Conservation (phyloP, 176 grass and related monocot genomes). For the Bolboschoenus planiculmis region DNA sequence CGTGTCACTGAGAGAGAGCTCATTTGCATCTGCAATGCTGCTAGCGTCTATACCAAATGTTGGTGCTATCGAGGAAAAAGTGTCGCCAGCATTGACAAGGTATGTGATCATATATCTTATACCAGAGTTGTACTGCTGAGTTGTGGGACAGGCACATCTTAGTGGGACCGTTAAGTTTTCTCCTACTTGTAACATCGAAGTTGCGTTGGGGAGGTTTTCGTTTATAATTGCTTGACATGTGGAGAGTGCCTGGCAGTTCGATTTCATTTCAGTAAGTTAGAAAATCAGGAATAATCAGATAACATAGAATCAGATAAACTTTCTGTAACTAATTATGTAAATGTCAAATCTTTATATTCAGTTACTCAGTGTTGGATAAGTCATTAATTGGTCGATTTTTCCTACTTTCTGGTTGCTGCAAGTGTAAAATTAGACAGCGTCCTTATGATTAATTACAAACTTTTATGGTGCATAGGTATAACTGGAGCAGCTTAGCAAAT, state of each 20-base stretch:
- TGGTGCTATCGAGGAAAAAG: background rate
- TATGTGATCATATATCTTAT: conserved; percentile 50
- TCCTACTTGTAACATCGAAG: background rate
- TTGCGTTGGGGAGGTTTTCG: conserved; percentile 24
- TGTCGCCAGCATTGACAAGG: conserved; percentile 35
- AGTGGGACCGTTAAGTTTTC: conserved; percentile 33
- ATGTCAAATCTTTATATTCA: background rate
- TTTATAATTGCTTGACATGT: conserved; percentile 55
- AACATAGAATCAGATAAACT: background rate
- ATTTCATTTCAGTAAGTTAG: background rate
- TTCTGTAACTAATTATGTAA: background rate
- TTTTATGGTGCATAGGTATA: background rate
- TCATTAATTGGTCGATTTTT: background rate
- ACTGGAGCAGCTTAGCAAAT: background rate
- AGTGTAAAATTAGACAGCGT: background rate
- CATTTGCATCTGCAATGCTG: conserved; percentile 34
- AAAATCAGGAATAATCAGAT: background rate
- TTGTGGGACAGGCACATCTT: conserved; percentile 64
- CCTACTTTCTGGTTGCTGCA: background rate
- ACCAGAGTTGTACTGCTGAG: conserved; percentile 23
- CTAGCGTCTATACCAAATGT: conserved; percentile 29
- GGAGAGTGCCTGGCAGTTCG: conserved; percentile 25
- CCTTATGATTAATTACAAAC: background rate
- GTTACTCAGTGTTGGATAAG: background rate
- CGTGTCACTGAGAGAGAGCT: background rate